Conservation (phyloP, 1,284 basidiomycete species). For the Ustilago nuda region DNA sequence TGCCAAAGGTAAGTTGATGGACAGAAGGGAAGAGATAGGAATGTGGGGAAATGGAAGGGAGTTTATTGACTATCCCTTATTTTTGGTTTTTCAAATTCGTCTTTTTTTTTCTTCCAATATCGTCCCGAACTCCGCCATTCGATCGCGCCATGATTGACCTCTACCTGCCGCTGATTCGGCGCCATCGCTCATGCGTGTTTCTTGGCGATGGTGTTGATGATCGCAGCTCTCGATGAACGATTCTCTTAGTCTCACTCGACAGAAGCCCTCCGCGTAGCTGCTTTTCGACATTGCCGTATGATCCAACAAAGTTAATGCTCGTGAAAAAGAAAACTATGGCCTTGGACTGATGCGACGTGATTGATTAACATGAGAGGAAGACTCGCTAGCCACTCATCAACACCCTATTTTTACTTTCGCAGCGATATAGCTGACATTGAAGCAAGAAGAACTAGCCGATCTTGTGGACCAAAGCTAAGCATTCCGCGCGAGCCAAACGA, state of each 20-base stretch:
- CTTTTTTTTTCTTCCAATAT: neutral
- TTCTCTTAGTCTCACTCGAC: constrained; percentile 26
- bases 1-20: constrained; percentile 42
- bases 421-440: no score
- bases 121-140: neutral
- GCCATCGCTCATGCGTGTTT: neutral
- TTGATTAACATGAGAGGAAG: no score
- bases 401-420: no score
- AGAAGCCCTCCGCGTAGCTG: neutral
- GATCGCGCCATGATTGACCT: neutral
- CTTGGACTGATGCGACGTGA: no score
- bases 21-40: neutral
- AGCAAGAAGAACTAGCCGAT: no score
- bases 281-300: no score
- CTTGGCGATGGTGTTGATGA: neutral
- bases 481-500: no score
- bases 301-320: no score
- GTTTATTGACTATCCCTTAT: neutral
- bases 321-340: no score
- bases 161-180: neutral
- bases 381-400: no score
- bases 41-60: neutral
- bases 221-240: constrained; percentile 29
- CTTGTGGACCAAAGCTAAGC: no score
- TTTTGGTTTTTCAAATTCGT: neutral